These are phyloP conservation scores for Actinidia arguta DNA, from an alignment of 179 eudicot genomes.

Conservation along the genomic window DNA sequence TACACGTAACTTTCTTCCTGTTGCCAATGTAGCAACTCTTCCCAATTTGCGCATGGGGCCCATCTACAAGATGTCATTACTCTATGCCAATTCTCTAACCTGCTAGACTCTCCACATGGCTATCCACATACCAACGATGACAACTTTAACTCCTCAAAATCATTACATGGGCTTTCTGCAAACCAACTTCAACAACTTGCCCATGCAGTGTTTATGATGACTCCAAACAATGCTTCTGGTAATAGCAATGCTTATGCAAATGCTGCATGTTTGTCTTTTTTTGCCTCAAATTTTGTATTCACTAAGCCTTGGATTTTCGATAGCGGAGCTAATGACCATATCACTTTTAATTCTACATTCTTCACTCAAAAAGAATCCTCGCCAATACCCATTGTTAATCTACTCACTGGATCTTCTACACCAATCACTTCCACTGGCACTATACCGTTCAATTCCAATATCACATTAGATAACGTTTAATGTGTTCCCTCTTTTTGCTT, in stretches of 20 bases:
- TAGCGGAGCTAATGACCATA: slow-evolving; percentile 17
- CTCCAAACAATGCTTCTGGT: not conserved
- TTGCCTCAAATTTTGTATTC: not conserved
- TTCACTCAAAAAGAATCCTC: not conserved
- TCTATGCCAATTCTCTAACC: no score
- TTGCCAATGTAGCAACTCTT: not conserved
- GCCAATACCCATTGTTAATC: not conserved
- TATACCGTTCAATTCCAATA: not conserved
- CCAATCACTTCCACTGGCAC: slow-evolving; percentile 13
- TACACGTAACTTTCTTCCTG: not conserved
- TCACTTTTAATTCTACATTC: not conserved
- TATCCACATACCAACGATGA: no score
- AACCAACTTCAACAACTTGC: not conserved
- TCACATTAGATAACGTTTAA: slow-evolving; percentile 14
- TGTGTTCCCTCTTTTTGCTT: slow-evolving; percentile 17
- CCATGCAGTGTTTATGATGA: not conserved
- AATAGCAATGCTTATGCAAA: not conserved
- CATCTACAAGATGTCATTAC: not conserved
- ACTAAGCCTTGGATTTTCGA: slow-evolving; percentile 18
- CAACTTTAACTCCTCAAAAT: not conserved
- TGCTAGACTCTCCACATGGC: no score
- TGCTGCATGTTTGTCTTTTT: not conserved
- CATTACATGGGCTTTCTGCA: not conserved
- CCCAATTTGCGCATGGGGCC: not conserved
- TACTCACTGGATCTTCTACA: slow-evolving; percentile 9